Evolutionary conservation across 345 rosid species (phyloP), one percentile per base, ranked within the genome.

Genomic region (Orychophragmus violaceus): DNA sequence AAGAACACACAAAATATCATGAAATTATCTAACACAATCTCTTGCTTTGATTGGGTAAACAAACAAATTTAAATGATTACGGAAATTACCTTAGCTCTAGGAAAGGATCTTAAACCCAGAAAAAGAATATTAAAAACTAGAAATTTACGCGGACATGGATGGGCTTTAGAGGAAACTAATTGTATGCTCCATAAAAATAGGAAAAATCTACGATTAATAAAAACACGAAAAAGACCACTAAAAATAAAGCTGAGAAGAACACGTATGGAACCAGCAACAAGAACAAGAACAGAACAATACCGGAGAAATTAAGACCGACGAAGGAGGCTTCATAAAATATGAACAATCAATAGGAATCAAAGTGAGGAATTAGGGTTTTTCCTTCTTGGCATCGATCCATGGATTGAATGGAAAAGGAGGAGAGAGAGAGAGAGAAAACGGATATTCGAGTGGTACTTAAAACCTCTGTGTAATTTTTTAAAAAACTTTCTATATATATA

Each of bases 271-370:
- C 73, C 64, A 72, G 59, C 59, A 72, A 70, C 66, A 71, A 64
- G 37, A 19, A 45, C 18, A 10, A 53, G 66, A 75, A 72, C 29
- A 59, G 29, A 39, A 28, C 52, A 33, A 33, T 36, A 81, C 89
- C 86, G 74, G 74, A 44, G 68, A 59, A 67, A 69, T 35, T 72
- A 74, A 55, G 60, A 52, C 49, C 33, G 6, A 65, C 84, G 85
- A 79, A 28, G 86, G 95, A 61, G 89, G 82, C 84, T 80, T 79
- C 91, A 80, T 80, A 76, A 68, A 77, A 65, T 74, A 74, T 57
- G 66, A 71, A 39, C 8, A 45, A 53, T 35, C 2, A 11, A 37
- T 35, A 65, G 18, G 17, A 65, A 52, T 51, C 57, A 72, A 74
- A 59, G 51, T 36, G 65, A 49, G 22, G 44, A 41, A 52, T 72